These are phyloP conservation scores for Annulohypoxylon maeteangense DNA, from an alignment of 495 filamentous ascomycete genomes.

Conservation along the genomic window DNA sequence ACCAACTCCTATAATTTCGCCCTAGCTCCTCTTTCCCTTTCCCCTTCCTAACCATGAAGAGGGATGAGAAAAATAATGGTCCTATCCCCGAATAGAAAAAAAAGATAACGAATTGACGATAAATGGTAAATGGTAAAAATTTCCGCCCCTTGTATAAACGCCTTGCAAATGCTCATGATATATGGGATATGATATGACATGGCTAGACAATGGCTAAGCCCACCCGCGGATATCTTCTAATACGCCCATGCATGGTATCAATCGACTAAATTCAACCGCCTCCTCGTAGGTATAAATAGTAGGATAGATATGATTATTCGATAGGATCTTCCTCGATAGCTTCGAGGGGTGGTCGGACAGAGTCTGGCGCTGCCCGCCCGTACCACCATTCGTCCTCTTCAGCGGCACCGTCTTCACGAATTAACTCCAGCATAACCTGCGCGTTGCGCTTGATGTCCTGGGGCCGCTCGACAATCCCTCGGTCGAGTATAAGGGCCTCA, in stretches of 20 bases:
- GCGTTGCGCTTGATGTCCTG: constrained; percentile 64
- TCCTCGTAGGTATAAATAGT: constrained; percentile 7
- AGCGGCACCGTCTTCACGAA: constrained; percentile 61
- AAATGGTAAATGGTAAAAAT: constrained; percentile 20
- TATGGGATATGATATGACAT: constrained; percentile 27
- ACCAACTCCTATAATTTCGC: constrained; percentile 33
- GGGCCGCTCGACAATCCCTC: constrained; percentile 62
- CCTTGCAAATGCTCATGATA: constrained; percentile 36
- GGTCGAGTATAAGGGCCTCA: constrained; percentile 64
- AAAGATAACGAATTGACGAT: constrained; percentile 2
- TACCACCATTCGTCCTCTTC: constrained; percentile 66
- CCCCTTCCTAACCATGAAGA: constrained; percentile 3
- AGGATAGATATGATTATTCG: constrained; percentile 46
- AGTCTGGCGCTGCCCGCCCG: constrained; percentile 55
- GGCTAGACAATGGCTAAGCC: constrained; percentile 24
- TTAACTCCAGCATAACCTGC: constrained; percentile 63
- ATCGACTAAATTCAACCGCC: constrained; percentile 31
- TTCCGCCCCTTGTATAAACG: constrained; percentile 31
- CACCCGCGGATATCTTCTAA: constrained; percentile 42
- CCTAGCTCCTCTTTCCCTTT: constrained; percentile 20
- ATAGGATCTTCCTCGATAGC: constrained; percentile 60
- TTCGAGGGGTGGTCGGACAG: constrained; percentile 57
- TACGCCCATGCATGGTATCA: constrained; percentile 42
- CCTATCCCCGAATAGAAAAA: not conserved
- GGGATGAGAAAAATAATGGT: constrained; percentile 2